A percentile compares a stretch with the other conserved stretches of the same genome.
These are phyloP conservation scores for Coprinellus micaceus DNA, from an alignment of 768 basidiomycete genomes.

Conservation along the genomic window DNA sequence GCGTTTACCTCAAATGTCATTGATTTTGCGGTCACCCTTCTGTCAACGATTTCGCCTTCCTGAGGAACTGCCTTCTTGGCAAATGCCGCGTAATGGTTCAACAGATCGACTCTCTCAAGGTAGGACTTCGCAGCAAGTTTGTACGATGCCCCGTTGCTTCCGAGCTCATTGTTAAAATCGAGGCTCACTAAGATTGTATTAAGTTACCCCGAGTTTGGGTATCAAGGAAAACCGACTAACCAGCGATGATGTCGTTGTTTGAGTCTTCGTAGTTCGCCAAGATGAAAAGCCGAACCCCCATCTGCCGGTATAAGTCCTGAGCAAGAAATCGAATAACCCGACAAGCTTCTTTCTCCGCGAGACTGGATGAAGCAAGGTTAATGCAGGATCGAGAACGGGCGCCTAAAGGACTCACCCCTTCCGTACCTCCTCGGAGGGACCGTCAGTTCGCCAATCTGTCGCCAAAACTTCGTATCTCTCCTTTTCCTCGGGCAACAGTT, in stretches of 20 bases:
- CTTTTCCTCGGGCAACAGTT: background rate
- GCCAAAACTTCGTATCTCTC: background rate
- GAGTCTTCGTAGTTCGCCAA: background rate
- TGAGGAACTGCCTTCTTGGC: too few relatives aligned
- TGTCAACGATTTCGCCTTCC: too few relatives aligned
- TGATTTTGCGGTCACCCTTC: too few relatives aligned
- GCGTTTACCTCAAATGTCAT: too few relatives aligned
- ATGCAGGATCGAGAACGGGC: background rate
- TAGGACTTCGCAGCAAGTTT: too few relatives aligned
- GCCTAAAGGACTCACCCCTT: background rate
- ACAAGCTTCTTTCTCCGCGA: background rate
- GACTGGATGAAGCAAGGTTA: background rate
- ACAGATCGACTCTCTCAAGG: too few relatives aligned
- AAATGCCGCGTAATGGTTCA: too few relatives aligned
- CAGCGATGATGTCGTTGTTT: background rate
- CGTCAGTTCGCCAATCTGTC: background rate
- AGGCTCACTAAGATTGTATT: background rate
- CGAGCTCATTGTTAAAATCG: background rate
- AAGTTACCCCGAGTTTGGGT: background rate
- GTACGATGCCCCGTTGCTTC: too few relatives aligned
- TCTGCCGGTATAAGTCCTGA: background rate
- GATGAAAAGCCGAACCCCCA: background rate
- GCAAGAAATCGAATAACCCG: background rate
- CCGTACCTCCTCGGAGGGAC: background rate
- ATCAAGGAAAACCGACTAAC: background rate